Evolutionary conservation across 306 rosid genomes (phyloP).

Genomic region (Citrullus colocynthis): DNA sequence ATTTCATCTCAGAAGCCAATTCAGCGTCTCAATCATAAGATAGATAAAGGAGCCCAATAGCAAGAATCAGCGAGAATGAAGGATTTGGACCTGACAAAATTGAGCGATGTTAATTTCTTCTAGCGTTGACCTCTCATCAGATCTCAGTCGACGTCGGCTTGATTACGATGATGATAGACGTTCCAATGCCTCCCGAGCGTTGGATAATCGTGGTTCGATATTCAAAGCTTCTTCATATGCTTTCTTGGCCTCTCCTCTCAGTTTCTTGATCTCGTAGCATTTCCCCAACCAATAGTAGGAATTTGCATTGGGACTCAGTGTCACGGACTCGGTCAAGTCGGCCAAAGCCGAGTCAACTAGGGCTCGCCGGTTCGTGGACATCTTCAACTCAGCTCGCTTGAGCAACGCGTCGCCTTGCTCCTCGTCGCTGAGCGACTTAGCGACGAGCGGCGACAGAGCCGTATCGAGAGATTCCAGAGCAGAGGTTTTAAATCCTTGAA

Average conservation of each 20-base stretch:
- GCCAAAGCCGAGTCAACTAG: slow-evolving; percentile 43
- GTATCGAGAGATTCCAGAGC: slow-evolving; percentile 67
- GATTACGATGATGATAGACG: slow-evolving; percentile 27
- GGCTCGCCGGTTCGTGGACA: slow-evolving; percentile 26
- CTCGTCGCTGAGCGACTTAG: slow-evolving; percentile 27
- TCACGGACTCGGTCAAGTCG: slow-evolving; percentile 49
- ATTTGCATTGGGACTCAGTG: slow-evolving; percentile 39
- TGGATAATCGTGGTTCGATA: slow-evolving; percentile 30
- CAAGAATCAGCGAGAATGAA: background rate
- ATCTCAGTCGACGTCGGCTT: background rate
- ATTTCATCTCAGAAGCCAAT: background rate
- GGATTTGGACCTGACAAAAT: background rate
- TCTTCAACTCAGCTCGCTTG: slow-evolving; percentile 67
- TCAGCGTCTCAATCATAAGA: background rate
- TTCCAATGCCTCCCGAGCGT: slow-evolving; percentile 48
- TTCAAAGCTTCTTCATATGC: slow-evolving; percentile 58
- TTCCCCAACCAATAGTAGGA: slow-evolving; percentile 61
- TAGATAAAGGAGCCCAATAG: background rate
- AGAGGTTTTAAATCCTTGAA: slow-evolving; percentile 61
- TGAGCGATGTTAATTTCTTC: background rate
- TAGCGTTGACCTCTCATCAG: background rate
- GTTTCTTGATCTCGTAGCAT: slow-evolving; percentile 57
- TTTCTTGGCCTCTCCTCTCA: slow-evolving; percentile 57
- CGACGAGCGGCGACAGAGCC: slow-evolving; percentile 66
- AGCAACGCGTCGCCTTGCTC: slow-evolving; percentile 73